These are phyloP conservation scores for Aspergillus fumigatus DNA, from an alignment of 2,329 filamentous ascomycete species.

Conservation along the genomic window DNA sequence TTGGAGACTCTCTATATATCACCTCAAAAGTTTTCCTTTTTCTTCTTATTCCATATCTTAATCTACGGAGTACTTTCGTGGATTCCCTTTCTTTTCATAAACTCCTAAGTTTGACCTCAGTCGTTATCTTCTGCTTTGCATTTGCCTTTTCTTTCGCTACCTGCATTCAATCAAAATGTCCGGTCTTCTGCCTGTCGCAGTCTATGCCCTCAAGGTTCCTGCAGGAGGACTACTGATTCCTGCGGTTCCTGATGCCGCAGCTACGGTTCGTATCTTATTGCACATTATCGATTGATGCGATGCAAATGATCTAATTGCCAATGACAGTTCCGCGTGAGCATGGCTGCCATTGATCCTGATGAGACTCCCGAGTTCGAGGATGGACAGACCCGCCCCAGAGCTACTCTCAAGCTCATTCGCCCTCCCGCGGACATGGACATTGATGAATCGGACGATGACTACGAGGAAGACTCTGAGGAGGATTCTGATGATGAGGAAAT, in stretches of 20 bases:
- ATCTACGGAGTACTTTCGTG: slow-evolving; percentile 1
- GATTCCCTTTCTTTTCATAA: slow-evolving; percentile 3
- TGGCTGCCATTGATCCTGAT: slow-evolving; percentile 94
- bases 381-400: slow-evolving; percentile 61
- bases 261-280: slow-evolving; percentile 62
- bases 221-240: slow-evolving; percentile 78
- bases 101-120: slow-evolving; percentile 6
- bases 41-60: slow-evolving; percentile 3
- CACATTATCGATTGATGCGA: neutral
- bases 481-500: slow-evolving; percentile 60
- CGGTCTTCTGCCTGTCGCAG: slow-evolving; percentile 60
- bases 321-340: slow-evolving; percentile 85
- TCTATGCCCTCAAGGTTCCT: slow-evolving; percentile 91
- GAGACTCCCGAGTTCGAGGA: slow-evolving; percentile 65
- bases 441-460: slow-evolving; percentile 53
- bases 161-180: slow-evolving; percentile 36
- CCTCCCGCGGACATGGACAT: slow-evolving; percentile 56
- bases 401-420: slow-evolving; percentile 89
- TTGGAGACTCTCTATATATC: slow-evolving; percentile 1
- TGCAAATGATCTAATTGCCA: neutral
- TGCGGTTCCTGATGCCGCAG: slow-evolving; percentile 72
- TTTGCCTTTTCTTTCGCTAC: slow-evolving; percentile 6
- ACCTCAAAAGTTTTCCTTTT: slow-evolving; percentile 10
- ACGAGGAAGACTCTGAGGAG: slow-evolving; percentile 52
- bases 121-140: slow-evolving; percentile 16